Evolutionary conservation across 2,329 filamentous ascomycete genomes (phyloP).

Genomic region (Gremmenia infestans): DNA sequence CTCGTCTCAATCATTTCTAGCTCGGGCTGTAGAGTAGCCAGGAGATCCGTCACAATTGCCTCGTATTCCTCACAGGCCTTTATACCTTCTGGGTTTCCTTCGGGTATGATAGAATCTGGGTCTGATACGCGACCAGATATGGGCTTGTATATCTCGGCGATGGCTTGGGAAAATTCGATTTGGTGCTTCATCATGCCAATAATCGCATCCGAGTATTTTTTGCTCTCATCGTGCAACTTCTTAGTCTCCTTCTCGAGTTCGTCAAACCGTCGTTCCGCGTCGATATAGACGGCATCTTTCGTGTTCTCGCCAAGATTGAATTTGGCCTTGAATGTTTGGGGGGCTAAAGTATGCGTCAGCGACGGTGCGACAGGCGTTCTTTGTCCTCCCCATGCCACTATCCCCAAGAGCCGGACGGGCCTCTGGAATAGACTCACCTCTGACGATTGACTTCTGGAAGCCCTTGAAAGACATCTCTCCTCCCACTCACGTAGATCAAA

Average conservation of each 20-base stretch:
- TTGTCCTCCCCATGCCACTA: neutral
- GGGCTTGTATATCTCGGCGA: slow-evolving; percentile 95
- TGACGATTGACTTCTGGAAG: slow-evolving; percentile 81
- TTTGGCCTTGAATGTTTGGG: slow-evolving; percentile 83
- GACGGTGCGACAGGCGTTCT: slow-evolving; percentile 12
- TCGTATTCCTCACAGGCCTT: slow-evolving; percentile 96
- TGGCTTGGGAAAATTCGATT: slow-evolving; percentile 95
- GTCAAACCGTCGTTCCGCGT: slow-evolving; percentile 88
- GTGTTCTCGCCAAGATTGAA: slow-evolving; percentile 96
- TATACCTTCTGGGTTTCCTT: slow-evolving; percentile 91
- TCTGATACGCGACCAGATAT: slow-evolving; percentile 95
- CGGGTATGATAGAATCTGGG: slow-evolving; percentile 72
- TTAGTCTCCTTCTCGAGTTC: slow-evolving; percentile 96
- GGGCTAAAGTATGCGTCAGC: slow-evolving; percentile 51
- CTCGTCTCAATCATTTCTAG: slow-evolving; percentile 95
- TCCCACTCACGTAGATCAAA: slow-evolving; percentile 9
- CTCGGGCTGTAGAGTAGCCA: slow-evolving; percentile 83
- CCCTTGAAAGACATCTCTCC: slow-evolving; percentile 84
- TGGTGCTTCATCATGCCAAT: slow-evolving; percentile 97
- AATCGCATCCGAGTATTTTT: slow-evolving; percentile 96
- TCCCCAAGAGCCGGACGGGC: neutral
- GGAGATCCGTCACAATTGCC: slow-evolving; percentile 80
- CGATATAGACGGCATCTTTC: slow-evolving; percentile 90
- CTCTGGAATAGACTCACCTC: slow-evolving; percentile 53
- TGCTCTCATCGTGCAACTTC: slow-evolving; percentile 92